These are phyloP conservation scores for Sarcodon aspratus DNA, from an alignment of 768 basidiomycete species.

Conservation along the genomic window DNA sequence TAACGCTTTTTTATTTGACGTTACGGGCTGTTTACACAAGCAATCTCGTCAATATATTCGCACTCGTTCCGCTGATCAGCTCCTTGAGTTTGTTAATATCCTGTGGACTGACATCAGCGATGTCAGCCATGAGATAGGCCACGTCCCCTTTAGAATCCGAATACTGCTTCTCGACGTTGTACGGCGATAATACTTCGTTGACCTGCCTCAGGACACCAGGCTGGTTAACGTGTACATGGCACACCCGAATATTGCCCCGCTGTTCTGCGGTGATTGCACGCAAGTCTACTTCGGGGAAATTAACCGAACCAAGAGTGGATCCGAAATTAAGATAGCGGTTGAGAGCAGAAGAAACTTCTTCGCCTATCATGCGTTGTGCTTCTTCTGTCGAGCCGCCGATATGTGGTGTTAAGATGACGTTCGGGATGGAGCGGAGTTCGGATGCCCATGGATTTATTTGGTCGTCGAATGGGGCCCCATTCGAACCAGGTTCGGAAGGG, in stretches of 20 bases:
- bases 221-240: slow-evolving; percentile 92
- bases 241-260: slow-evolving; percentile 73
- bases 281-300: slow-evolving; percentile 98
- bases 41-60: slow-evolving; percentile 86
- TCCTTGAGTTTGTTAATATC: slow-evolving; percentile 75
- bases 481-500: slow-evolving; percentile 86
- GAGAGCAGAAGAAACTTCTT: slow-evolving; percentile 82
- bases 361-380: slow-evolving; percentile 94
- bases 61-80: slow-evolving; percentile 62
- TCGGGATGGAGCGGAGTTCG: slow-evolving; percentile 63
- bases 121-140: slow-evolving; percentile 96
- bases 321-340: slow-evolving; percentile 89
- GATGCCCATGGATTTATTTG: slow-evolving; percentile 79
- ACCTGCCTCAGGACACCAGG: slow-evolving; percentile 91
- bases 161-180: slow-evolving; percentile 99
- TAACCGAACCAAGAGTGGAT: slow-evolving; percentile 85
- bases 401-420: slow-evolving; percentile 95
- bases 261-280: slow-evolving; percentile 85
- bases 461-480: slow-evolving; percentile 86
- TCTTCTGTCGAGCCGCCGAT: slow-evolving; percentile 99
- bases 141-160: slow-evolving; percentile 93
- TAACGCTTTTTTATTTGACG: background rate
- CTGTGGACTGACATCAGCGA: slow-evolving; percentile 74
- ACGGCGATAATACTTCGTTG: slow-evolving; percentile 88
- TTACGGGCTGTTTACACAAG: slow-evolving; percentile 31